Base-by-base conservation (phyloP, 768 basidiomycete species). In the Melanogaster broomeanus region DNA sequence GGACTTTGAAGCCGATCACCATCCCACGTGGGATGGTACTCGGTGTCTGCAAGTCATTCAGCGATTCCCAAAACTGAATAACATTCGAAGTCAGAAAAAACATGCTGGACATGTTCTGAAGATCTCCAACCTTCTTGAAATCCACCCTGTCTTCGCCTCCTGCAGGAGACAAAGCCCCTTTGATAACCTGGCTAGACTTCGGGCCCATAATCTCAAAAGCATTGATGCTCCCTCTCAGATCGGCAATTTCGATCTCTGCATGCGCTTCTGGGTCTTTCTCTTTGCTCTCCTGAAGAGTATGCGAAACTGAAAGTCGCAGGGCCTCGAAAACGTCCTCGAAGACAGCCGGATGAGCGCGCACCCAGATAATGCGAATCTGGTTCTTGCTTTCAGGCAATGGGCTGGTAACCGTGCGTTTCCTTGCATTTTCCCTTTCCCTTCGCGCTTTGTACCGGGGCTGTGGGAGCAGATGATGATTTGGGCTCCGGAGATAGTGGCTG, bases 201-300 rank as follows among this genome's bases (percentile, higher is more conserved):
- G 91, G 91, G 3, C 96, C 96, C 76, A 89, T 88, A 30, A 98
- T 81, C 66, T 98, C 95, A 59, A 96, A 96, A 6, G 84, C 77
- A 54, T 89, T 90, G 38, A 93, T 59, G 43, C 84, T 80, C 2
- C 82, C 83, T 49, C 87, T 74, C 42, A 94, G 66, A 64, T 95
- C 90, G 7, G 78, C 75, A 15, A 95, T 75, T 57, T 90, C 84
- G 10, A 93, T 68, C 19, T 77, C 73, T 12, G 58, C 64, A 4
- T 56, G 43, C 21, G 55, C 51, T 3, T 58, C 56, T 11, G 60
- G 55, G 22, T 64, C 47, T 12, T 54, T 60, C 45, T 59, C 55
- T 48, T 61, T 70, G 22, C 64, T 64, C 16, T 63, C 63, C 25
- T 79, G 75, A 11, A 88, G 64, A 3, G 72, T 73, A 31, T 71